Evolutionary conservation across 352 stramenopile genomes (phyloP).

Genomic region (Globisporangium alternatum): DNA sequence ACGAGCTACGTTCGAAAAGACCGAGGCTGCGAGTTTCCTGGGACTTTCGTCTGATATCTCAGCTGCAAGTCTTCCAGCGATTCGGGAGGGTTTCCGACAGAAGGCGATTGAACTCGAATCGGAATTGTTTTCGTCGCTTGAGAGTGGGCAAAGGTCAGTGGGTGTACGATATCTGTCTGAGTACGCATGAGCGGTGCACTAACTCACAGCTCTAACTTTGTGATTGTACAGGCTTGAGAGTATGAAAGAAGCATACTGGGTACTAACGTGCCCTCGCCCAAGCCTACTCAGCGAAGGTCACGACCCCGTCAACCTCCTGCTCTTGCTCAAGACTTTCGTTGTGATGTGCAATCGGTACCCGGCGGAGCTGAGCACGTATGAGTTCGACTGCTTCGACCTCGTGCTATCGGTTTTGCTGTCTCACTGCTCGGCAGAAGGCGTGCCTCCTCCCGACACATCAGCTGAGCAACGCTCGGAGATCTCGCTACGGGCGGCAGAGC

Average conservation of each 20-base stretch:
- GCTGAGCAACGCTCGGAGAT: constrained; percentile 51
- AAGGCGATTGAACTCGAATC: constrained; percentile 36
- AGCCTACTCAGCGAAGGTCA: constrained; percentile 67
- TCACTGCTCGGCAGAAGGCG: constrained; percentile 55
- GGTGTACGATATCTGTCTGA: not conserved
- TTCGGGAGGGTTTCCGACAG: constrained; percentile 60
- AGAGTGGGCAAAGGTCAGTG: constrained; percentile 43
- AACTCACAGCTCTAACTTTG: not conserved
- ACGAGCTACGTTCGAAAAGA: constrained; percentile 24
- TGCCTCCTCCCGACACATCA: constrained; percentile 38
- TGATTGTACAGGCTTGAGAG: constrained; percentile 25
- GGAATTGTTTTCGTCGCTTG: constrained; percentile 22
- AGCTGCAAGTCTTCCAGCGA: constrained; percentile 19
- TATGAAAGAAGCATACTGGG: constrained; percentile 60
- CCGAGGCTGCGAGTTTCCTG: constrained; percentile 46
- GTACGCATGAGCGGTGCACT: not conserved
- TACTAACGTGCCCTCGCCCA: constrained; percentile 63
- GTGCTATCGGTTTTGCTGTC: constrained; percentile 52
- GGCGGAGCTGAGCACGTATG: constrained; percentile 42
- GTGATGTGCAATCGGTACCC: constrained; percentile 67
- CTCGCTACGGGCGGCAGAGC: constrained; percentile 53
- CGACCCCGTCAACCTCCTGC: constrained; percentile 67
- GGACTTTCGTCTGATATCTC: constrained; percentile 19
- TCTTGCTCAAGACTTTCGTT: constrained; percentile 62
- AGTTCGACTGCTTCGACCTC: constrained; percentile 69